Conservation (phyloP, 1,139 yeast genomes). For the Diutina sp. region DNA sequence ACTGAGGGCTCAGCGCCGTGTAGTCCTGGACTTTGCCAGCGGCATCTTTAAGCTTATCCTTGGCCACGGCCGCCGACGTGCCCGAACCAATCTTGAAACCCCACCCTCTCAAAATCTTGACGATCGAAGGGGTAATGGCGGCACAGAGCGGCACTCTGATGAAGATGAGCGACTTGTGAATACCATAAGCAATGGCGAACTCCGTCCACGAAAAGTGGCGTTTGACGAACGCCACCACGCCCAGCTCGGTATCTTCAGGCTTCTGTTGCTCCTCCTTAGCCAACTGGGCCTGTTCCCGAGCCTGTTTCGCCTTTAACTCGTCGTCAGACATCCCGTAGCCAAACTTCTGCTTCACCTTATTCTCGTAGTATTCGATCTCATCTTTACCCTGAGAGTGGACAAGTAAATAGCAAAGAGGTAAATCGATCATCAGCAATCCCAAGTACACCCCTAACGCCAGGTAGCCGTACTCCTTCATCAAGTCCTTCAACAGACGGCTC, state of each 20-base stretch:
- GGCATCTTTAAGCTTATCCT: constrained; percentile 19
- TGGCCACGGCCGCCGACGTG: constrained; percentile 24
- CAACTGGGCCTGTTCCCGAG: constrained; percentile 9
- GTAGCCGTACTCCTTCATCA: constrained; percentile 81
- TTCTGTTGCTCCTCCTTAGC: constrained; percentile 4
- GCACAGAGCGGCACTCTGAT: constrained; percentile 84
- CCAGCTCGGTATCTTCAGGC: constrained; percentile 5
- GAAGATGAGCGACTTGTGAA: constrained; percentile 76
- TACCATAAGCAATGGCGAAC: constrained; percentile 81
- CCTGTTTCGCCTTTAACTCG: constrained; percentile 20
- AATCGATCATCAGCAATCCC: constrained; percentile 55
- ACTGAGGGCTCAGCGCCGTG: constrained; percentile 28
- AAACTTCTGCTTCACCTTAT: constrained; percentile 41
- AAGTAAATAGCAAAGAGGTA: constrained; percentile 68
- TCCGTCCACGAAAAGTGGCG: constrained; percentile 40
- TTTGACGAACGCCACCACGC: constrained; percentile 11
- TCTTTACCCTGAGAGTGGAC: constrained; percentile 87
- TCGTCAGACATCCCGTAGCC: constrained; percentile 41
- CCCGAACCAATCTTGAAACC: constrained; percentile 64
- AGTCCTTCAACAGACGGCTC: constrained; percentile 42
- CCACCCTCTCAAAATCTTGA: constrained; percentile 50
- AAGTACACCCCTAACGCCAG: constrained; percentile 82
- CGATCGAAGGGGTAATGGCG: constrained; percentile 79
- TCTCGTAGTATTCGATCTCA: constrained; percentile 53
- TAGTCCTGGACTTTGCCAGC: constrained; percentile 5